Base-by-base conservation (phyloP, 495 filamentous ascomycete genomes). In the Lichina pygmaea region DNA sequence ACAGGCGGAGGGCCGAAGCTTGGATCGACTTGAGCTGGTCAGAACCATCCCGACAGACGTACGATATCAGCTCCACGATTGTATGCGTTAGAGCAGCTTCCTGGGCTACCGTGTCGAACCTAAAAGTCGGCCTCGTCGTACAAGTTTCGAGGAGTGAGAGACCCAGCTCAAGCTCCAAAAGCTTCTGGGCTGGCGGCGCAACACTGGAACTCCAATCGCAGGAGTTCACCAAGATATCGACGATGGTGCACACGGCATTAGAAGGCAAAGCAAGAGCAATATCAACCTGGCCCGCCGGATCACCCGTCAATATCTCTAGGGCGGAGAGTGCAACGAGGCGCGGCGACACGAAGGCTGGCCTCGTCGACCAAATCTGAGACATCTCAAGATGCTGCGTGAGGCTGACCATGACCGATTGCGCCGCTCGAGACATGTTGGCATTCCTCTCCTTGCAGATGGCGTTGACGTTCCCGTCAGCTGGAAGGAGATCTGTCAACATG, bases 91-190 rank as follows among this genome's bases (percentile, higher is more conserved):
- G 41, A 11, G 39, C 37, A 6, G n/a, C 32, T 13, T 34, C 2
- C 41, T 33, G 9, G 41, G 0, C 10, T 0, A 38, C 39, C 45
- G 24, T 38, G 24, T 41, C 34, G n/a, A 41, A 7, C 1, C 12
- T 8, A n/a, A n/a, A 47, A 0, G n/a, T 38, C 36, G 41, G 12
- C 38, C 33, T 40, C 8, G 41, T 41, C 33, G 61, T 67, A 51
- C 66, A 71, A 2, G 68, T 67, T 52, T 84, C 80, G 8, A 83
- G 52, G n/a, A 77, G 69, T 0, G 74, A 77, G 12, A 84, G 57
- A 9, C 65, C 57, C 34, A 70, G 50, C 42, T 59, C 53, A 17
- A 49, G 24, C 34, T 66, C 60, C 60, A 46, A 50, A 52, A 8
- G 54, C 47, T 40, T 53, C 32, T 17, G 55, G 15, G 45, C 45